These are phyloP conservation scores for Cichorium intybus DNA, from an alignment of 140 eudicot genomes.

Conservation along the genomic window DNA sequence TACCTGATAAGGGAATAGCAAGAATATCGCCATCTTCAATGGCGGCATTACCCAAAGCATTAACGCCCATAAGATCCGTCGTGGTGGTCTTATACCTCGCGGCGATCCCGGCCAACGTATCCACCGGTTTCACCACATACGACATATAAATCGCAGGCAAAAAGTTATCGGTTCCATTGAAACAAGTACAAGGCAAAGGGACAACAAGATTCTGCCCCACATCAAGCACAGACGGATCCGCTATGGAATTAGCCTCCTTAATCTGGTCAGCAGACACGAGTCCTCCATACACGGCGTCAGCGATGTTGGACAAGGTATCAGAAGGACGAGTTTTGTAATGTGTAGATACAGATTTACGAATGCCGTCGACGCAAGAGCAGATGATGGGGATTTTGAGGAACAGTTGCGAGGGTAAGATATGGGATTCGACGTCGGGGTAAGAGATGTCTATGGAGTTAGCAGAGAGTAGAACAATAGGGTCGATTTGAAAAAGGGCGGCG, in stretches of 20 bases:
- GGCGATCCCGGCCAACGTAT: conserved; percentile 66
- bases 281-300: conserved; percentile 70
- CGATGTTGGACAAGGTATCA: conserved; percentile 63
- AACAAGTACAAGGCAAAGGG: conserved; percentile 93
- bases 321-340: conserved; percentile 78
- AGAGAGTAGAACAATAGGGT: conserved; percentile 65
- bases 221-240: conserved; percentile 67
- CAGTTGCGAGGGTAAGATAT: conserved; percentile 76
- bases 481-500: conserved; percentile 76
- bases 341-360: conserved; percentile 65
- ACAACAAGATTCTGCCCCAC: conserved; percentile 71
- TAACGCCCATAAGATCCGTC: conserved; percentile 84
- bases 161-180: conserved; percentile 73
- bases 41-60: conserved; percentile 68
- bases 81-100: conserved; percentile 64
- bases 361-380: conserved; percentile 86
- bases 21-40: conserved; percentile 86
- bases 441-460: conserved; percentile 83
- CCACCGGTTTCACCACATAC: conserved; percentile 69
- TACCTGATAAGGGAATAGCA: conserved; percentile 89
- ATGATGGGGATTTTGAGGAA: conserved; percentile 66
- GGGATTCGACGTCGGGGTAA: conserved; percentile 83
- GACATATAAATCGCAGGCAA: conserved; percentile 80
- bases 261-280: conserved; percentile 88
- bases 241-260: conserved; percentile 66